Base-by-base conservation (phyloP, 2,329 filamentous ascomycete genomes). In the Myriosclerotinia duriaeana region DNA sequence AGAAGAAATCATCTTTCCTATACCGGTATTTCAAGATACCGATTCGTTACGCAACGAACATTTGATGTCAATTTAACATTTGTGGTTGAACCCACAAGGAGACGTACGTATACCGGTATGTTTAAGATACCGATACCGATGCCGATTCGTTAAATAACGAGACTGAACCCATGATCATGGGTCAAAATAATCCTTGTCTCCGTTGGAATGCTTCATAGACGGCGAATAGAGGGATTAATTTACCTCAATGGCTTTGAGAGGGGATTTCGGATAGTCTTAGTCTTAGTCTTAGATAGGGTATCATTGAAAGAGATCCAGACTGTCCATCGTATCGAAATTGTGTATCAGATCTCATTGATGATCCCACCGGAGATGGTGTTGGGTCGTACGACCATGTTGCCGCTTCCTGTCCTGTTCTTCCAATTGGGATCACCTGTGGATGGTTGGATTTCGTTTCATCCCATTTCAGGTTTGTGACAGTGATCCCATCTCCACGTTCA, bases 101-200 rank as follows among this genome's bases (percentile, higher is more conserved):
- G 42, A 15, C 42, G 14, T 17, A 15, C 42, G 14, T 17, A 15
- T 44, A 15, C 14, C 42, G 14, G 5, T 6, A 44, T 40, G 38
- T 40, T 14, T 40, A 40, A 44, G 42, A 17, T 60, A 20, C 22
- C 26, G 22, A 34, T 20, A 36, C 22, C 26, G 22, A 30, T 17
- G 22, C 44, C 46, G 34, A 65, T 65, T 65, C 54, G 64, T 53
- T 42, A 36, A 65, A 65, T 22, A 65, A 65, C 64, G 64, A 65
- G 44, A 38, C 20, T 20, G 20, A 36, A 53, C 15, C 54, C 40
- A 11, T 30, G 64, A 65, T 65, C 64, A 65, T 65, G 54, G 34
- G 64, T 58, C 54, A 15, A 60, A 44, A 11, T 42, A 20, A 65
- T 53, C 63, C 63, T 60, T 44, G 46, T n/a, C 44, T 34, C 6